Conservation (phyloP, 345 rosid genomes). For the Abelmoschus esculentus region DNA sequence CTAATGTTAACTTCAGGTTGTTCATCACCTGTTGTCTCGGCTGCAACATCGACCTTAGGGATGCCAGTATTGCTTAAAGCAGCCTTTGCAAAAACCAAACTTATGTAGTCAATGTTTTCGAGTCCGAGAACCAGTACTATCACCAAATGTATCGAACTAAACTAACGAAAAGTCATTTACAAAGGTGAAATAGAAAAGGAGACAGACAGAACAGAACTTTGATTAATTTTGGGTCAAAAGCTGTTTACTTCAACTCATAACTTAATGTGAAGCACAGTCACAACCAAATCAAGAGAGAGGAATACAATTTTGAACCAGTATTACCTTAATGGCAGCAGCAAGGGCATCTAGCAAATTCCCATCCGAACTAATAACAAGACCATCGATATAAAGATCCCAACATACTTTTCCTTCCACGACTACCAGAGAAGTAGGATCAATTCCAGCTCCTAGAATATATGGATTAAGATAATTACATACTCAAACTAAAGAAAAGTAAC, state of each 20-base stretch:
- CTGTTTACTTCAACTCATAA: neutral
- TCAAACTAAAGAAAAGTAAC: constrained; percentile 6
- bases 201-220: neutral
- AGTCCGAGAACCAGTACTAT: neutral
- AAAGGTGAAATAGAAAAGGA: neutral
- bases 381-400: constrained; percentile 86
- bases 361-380: constrained; percentile 74
- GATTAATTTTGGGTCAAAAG: neutral
- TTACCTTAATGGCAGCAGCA: constrained; percentile 78
- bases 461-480: neutral
- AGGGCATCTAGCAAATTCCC: constrained; percentile 76
- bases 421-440: constrained; percentile 43
- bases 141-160: neutral
- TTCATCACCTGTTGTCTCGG: constrained; percentile 47
- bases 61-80: constrained; percentile 84
- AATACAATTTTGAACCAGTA: neutral
- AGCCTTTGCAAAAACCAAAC: constrained; percentile 38
- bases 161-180: neutral
- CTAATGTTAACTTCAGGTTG: constrained; percentile 89
- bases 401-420: constrained; percentile 75
- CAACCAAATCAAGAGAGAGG: neutral
- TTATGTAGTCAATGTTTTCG: neutral
- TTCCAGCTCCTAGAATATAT: neutral
- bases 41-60: constrained; percentile 63
- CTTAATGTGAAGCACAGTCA: neutral